Evolutionary conservation across 768 basidiomycete species (phyloP).

Genomic region (Tricholoma terreum): DNA sequence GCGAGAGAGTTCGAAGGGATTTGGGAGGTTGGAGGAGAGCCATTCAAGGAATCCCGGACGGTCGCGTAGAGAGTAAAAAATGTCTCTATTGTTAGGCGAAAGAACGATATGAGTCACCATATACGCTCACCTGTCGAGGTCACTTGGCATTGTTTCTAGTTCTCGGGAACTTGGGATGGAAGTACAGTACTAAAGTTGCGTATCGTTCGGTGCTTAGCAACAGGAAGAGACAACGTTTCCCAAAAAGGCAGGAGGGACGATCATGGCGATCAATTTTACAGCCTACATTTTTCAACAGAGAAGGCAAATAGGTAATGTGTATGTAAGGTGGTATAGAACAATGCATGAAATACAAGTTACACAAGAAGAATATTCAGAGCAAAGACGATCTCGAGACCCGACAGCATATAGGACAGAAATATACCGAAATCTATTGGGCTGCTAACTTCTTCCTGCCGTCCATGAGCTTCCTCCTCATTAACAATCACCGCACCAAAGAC

Average conservation of each 20-base stretch:
- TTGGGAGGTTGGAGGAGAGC: neutral
- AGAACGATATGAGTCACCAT: neutral
- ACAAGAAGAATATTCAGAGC: neutral
- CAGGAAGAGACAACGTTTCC: neutral
- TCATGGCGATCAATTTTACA: neutral
- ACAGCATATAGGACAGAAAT: neutral
- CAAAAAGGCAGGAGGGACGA: neutral
- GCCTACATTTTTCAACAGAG: neutral
- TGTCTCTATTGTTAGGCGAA: neutral
- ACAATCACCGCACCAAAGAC: slow-evolving; percentile 32
- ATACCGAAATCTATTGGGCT: neutral
- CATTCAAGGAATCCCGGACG: neutral
- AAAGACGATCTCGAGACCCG: neutral
- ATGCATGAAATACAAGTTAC: neutral
- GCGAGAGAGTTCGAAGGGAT: neutral
- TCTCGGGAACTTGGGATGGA: neutral
- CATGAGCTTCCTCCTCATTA: neutral
- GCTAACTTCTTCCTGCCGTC: neutral
- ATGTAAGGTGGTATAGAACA: neutral
- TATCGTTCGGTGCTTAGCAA: neutral
- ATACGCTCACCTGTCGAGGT: slow-evolving; percentile 21
- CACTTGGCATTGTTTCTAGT: slow-evolving; percentile 19
- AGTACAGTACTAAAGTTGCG: neutral
- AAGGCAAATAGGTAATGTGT: neutral
- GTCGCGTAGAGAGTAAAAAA: slow-evolving; percentile 1